phyloP scores from a whole-genome alignment of 176 grass and related monocot genomes.

The Phoenix roebelenii region DNA sequence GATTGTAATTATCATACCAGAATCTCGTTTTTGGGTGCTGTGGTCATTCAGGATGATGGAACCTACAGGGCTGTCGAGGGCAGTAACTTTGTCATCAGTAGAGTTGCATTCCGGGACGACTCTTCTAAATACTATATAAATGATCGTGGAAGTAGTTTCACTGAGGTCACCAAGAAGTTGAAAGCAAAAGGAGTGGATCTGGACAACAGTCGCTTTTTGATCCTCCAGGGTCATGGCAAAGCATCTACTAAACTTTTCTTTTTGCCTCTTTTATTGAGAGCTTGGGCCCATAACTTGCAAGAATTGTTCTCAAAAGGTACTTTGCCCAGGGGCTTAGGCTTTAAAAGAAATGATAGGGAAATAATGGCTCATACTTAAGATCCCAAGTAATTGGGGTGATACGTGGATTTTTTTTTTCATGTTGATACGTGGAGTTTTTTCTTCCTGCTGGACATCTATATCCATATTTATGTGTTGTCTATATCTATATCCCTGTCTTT shows the following conservation, averaged over 20 bases:
- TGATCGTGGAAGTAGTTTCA: conserved; percentile 76
- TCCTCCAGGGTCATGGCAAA: conserved; percentile 53
- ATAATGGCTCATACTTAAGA: too few relatives aligned
- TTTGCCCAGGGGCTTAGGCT: too few relatives aligned
- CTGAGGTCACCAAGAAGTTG: conserved; percentile 81
- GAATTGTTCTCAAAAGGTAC: too few relatives aligned
- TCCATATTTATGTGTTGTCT: too few relatives aligned
- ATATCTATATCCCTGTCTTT: too few relatives aligned
- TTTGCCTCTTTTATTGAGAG: not conserved
- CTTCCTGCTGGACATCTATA: too few relatives aligned
- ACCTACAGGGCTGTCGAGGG: conserved; percentile 60
- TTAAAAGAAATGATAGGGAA: too few relatives aligned
- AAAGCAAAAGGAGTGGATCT: conserved; percentile 97
- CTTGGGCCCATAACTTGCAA: too few relatives aligned
- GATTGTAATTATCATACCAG: conserved; percentile 9
- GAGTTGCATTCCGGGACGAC: conserved; percentile 87
- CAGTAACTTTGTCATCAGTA: conserved; percentile 70
- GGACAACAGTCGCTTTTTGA: conserved; percentile 96
- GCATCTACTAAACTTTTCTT: not conserved
- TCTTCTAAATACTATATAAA: conserved; percentile 97
- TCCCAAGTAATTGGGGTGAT: too few relatives aligned
- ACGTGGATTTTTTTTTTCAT: too few relatives aligned
- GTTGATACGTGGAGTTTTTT: too few relatives aligned
- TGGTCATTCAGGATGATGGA: conserved; percentile 61
- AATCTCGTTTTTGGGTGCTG: conserved; percentile 7